These are phyloP conservation scores for Coprinellus micaceus DNA, from an alignment of 768 basidiomycete species.

Conservation along the genomic window DNA sequence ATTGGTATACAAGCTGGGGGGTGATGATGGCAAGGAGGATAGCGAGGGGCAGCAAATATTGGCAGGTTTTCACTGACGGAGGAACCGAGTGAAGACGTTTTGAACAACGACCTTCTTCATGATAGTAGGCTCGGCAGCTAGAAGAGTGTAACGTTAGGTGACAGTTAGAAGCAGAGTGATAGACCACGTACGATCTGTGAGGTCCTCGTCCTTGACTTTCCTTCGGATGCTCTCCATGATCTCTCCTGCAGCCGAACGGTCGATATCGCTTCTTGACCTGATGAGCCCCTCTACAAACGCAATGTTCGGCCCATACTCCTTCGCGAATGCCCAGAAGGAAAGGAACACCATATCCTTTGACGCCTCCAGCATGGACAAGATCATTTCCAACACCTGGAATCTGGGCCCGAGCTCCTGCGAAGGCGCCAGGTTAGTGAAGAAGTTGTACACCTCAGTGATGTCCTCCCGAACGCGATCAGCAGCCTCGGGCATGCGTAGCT, in stretches of 20 bases:
- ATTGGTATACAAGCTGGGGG: constrained; percentile 14
- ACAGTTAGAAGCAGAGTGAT: neutral
- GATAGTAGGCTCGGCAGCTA: constrained; percentile 80
- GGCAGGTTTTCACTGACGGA: constrained; percentile 43
- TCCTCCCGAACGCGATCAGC: constrained; percentile 83
- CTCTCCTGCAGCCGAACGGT: constrained; percentile 81
- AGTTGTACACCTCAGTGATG: constrained; percentile 68
- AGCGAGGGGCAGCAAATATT: too few relatives aligned
- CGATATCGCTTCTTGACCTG: constrained; percentile 86
- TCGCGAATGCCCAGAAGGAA: constrained; percentile 92
- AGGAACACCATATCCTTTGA: constrained; percentile 88
- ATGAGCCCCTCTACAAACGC: constrained; percentile 88
- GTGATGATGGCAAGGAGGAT: too few relatives aligned
- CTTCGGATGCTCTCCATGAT: constrained; percentile 92
- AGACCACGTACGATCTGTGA: constrained; percentile 69
- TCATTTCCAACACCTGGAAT: constrained; percentile 85
- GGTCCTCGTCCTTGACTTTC: constrained; percentile 86
- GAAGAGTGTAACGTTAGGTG: constrained; percentile 12
- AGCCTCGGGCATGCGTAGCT: constrained; percentile 82
- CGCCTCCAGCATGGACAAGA: constrained; percentile 77
- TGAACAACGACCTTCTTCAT: constrained; percentile 88
- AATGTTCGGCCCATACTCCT: constrained; percentile 89
- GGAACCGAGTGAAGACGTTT: constrained; percentile 70
- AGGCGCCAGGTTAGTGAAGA: constrained; percentile 78
- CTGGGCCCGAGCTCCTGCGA: constrained; percentile 74